Evolutionary conservation across 2,329 filamentous ascomycete genomes (phyloP).

Genomic region (Exophiala xenobiotica): DNA sequence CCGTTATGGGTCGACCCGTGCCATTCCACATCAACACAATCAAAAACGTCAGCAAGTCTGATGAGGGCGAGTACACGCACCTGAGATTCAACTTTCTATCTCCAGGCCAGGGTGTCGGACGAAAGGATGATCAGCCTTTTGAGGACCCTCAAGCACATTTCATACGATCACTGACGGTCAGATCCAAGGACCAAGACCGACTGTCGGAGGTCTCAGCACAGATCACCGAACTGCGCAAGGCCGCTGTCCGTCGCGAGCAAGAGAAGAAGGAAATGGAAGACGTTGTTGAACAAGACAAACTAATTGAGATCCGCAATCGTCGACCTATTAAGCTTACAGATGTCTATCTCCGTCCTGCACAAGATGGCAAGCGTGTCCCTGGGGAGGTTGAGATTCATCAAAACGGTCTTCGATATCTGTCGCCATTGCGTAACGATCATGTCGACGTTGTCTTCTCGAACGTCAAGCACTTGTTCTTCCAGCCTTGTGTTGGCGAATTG

Average conservation of each 20-base stretch:
- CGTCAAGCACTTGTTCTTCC: constrained; percentile 97
- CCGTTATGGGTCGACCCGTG: constrained; percentile 95
- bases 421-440: constrained; percentile 74
- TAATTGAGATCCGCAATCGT: constrained; percentile 90
- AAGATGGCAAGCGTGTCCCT: constrained; percentile 95
- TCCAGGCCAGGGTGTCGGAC: constrained; percentile 91
- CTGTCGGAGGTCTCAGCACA: constrained; percentile 89
- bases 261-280: constrained; percentile 99
- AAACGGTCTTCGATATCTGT: constrained; percentile 95
- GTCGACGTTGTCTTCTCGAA: constrained; percentile 98
- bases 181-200: constrained; percentile 82
- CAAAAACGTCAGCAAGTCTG: constrained; percentile 98
- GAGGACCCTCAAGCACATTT: constrained; percentile 96
- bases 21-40: constrained; percentile 98
- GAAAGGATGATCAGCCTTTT: constrained; percentile 96
- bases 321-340: constrained; percentile 88
- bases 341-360: constrained; percentile 89
- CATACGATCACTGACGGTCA: constrained; percentile 89
- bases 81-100: constrained; percentile 96
- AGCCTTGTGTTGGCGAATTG: constrained; percentile 91
- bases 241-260: constrained; percentile 85
- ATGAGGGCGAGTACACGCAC: constrained; percentile 91
- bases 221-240: constrained; percentile 95
- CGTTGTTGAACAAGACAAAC: constrained; percentile 97
- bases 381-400: constrained; percentile 97